A percentile compares a stretch with the other conserved stretches of the same genome.
Conservation (phyloP, 1,284 basidiomycete species). For the Ustilago loliicola region DNA sequence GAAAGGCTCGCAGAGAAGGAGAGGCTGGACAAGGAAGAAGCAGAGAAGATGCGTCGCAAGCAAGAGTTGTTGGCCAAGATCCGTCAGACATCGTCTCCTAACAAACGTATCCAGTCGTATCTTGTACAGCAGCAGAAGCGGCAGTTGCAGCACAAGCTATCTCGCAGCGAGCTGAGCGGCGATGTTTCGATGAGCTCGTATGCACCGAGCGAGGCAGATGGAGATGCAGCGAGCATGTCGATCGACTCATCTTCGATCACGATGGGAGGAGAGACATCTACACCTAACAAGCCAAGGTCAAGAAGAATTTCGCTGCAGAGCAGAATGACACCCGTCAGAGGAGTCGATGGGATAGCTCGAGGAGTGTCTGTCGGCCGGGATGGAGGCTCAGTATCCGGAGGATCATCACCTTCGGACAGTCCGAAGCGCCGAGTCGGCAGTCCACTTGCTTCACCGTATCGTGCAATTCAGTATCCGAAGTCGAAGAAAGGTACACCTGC, state of each 20-base stretch:
- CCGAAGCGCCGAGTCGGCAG: conserved; percentile 27
- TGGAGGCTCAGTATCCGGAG: conserved; percentile 8
- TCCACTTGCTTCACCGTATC: conserved; percentile 38
- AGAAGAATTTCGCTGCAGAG: conserved; percentile 37
- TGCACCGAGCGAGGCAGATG: conserved; percentile 21
- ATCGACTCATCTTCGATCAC: conserved; percentile 27
- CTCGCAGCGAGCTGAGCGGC: conserved; percentile 23
- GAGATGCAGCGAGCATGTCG: conserved; percentile 29
- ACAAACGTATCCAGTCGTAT: conserved; percentile 42
- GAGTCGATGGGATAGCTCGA: neutral
- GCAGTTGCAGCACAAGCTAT: conserved; percentile 27
- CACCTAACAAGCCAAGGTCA: conserved; percentile 30
- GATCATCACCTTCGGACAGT: conserved; percentile 26
- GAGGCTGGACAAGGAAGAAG: conserved; percentile 36
- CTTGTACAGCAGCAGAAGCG: conserved; percentile 25
- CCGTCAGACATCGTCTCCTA: conserved; percentile 42
- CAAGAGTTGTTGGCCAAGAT: conserved; percentile 52
- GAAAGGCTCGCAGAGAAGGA: conserved; percentile 49
- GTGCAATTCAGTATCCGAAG: conserved; percentile 35
- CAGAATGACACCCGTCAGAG: conserved; percentile 24
- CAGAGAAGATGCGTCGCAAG: conserved; percentile 43
- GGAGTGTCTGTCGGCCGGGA: conserved; percentile 10
- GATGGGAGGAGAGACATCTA: conserved; percentile 9
- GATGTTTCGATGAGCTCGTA: conserved; percentile 34
- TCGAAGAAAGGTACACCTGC: conserved; percentile 18